A percentile compares a stretch with the other conserved stretches of the same genome.
Conservation (phyloP, 768 basidiomycete species). For the Mycena belliarum region DNA sequence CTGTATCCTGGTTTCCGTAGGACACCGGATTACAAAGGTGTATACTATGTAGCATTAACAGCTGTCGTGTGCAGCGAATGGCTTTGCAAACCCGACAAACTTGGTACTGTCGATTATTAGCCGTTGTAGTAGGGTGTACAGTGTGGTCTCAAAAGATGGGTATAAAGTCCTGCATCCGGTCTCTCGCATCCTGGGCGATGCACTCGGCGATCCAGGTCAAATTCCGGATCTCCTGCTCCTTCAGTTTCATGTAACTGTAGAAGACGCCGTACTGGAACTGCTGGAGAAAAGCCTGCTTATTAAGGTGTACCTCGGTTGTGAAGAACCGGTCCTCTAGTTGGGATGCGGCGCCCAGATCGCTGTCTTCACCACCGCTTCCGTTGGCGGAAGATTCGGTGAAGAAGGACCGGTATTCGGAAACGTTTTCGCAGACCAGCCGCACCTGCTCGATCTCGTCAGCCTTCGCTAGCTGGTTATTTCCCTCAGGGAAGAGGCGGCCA, state of each 20-base stretch:
- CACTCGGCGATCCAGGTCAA: conserved; percentile 97
- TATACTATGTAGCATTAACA: too few relatives aligned
- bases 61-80: too few relatives aligned
- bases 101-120: neutral
- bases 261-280: conserved; percentile 95
- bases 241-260: conserved; percentile 89
- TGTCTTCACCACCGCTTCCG: conserved; percentile 34
- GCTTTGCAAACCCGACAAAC: too few relatives aligned
- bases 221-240: conserved; percentile 89
- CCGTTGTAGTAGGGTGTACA: conserved; percentile 12
- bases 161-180: conserved; percentile 95
- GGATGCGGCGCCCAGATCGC: conserved; percentile 50
- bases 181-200: conserved; percentile 94
- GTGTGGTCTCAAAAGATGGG: conserved; percentile 67
- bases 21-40: too few relatives aligned
- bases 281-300: conserved; percentile 94
- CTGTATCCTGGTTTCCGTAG: too few relatives aligned
- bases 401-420: conserved; percentile 89
- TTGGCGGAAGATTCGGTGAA: conserved; percentile 60
- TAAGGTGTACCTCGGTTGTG: conserved; percentile 87
- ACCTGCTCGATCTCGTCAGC: conserved; percentile 97
- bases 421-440: conserved; percentile 79
- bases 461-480: conserved; percentile 90
- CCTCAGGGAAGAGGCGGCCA: conserved; percentile 91
- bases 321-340: conserved; percentile 95